Evolutionary conservation across 805 yeast genomes (phyloP).

Genomic region (Jamesozyma lodderae): DNA sequence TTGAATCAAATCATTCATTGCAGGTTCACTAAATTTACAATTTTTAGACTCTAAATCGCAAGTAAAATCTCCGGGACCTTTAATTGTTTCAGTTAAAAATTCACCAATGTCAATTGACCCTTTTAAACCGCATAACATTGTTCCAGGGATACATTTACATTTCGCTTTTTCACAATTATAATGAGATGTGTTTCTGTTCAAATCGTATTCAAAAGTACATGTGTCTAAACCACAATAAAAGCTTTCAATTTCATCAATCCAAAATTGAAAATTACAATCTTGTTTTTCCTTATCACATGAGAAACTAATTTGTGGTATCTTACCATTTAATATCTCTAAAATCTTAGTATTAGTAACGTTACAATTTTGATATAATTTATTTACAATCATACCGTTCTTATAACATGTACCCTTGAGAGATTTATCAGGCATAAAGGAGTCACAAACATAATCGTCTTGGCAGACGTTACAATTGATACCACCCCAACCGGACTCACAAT

Average conservation of each 20-base stretch:
- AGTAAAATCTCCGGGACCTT: conserved; percentile 86
- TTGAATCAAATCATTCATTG: conserved; percentile 85
- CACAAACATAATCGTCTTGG: conserved; percentile 62
- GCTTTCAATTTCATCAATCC: conserved; percentile 87
- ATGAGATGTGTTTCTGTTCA: conserved; percentile 54
- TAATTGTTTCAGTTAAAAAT: conserved; percentile 78
- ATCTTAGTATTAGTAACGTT: conserved; percentile 88
- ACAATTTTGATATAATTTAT: conserved; percentile 81
- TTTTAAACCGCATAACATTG: conserved; percentile 86
- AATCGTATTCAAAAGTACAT: conserved; percentile 65
- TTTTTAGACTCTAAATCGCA: conserved; percentile 56
- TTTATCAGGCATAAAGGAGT: conserved; percentile 72
- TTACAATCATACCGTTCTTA: conserved; percentile 72
- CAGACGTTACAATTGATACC: conserved; percentile 95
- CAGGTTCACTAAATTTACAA: conserved; percentile 86
- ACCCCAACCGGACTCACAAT: conserved; percentile 79
- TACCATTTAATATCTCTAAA: conserved; percentile 66
- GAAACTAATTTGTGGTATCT: conserved; percentile 85
- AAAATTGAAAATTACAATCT: conserved; percentile 83
- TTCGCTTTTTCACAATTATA: conserved; percentile 68
- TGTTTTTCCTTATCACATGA: conserved; percentile 63
- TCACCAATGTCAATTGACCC: conserved; percentile 95
- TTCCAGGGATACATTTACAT: conserved; percentile 88
- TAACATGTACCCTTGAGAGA: conserved; percentile 84
- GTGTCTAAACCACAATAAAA: conserved; percentile 75